A percentile compares a stretch with the other conserved stretches of the same genome.
These are phyloP conservation scores for Conticribra weissflogii DNA, from an alignment of 108 stramenopile genomes.

Conservation along the genomic window DNA sequence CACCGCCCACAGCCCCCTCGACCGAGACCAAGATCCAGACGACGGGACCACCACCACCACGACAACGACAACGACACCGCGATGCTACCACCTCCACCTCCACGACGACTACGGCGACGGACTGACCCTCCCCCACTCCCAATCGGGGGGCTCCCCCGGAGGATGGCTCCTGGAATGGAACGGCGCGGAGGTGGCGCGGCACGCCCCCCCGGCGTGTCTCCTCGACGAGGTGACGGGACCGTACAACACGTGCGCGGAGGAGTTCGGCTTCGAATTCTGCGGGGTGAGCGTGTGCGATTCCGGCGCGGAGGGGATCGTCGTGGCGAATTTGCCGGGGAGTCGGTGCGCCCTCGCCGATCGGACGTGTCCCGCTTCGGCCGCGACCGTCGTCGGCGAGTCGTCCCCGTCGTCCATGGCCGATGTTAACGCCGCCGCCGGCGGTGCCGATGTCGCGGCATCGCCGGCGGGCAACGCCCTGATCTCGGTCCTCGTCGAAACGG, in stretches of 20 bases:
- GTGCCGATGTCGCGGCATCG: not conserved
- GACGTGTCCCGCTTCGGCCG: not conserved
- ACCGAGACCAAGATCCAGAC: too few species aligned
- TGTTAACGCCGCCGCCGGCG: too few species aligned
- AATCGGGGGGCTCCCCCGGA: constrained; percentile 6
- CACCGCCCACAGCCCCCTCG: not conserved
- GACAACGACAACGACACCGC: not conserved
- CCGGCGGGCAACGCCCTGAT: not conserved
- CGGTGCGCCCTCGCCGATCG: constrained; percentile 6
- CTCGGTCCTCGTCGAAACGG: constrained; percentile 9
- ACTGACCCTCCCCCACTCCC: constrained; percentile 7
- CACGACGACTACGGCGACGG: constrained; percentile 29
- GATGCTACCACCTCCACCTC: constrained; percentile 17
- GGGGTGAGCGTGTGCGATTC: constrained; percentile 15
- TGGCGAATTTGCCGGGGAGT: constrained; percentile 19
- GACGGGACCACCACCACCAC: too few species aligned
- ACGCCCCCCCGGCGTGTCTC: not conserved
- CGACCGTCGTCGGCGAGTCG: not conserved
- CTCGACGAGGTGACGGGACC: not conserved
- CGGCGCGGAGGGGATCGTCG: not conserved
- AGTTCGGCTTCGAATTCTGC: constrained; percentile 28
- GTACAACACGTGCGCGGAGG: constrained; percentile 9
- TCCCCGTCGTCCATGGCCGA: not conserved
- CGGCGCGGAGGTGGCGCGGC: constrained; percentile 1
- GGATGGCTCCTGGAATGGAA: constrained; percentile 10